Percentiles rank a stretch among this genome's conserved stretches.
Evolutionary conservation across 352 stramenopile genomes (phyloP).

Genomic region (Stramenopiles sp.): DNA sequence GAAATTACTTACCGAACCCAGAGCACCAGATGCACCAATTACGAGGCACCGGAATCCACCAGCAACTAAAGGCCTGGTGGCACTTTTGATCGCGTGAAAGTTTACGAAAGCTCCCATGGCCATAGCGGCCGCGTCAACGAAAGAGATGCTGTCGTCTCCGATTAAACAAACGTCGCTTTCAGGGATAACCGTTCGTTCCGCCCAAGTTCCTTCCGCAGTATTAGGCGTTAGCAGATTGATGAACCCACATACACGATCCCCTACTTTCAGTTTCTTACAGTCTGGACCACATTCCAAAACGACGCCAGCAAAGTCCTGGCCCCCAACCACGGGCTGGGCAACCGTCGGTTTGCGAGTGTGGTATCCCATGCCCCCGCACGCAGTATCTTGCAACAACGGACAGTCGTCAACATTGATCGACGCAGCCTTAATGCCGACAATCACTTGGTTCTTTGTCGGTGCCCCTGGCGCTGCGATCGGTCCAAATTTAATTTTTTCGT

Average conservation of each 20-base stretch:
- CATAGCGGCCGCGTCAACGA: not conserved
- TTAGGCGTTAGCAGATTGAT: not conserved
- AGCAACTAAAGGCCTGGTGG: not conserved
- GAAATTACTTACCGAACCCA: not conserved
- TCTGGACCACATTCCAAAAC: not conserved
- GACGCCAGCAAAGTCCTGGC: not conserved
- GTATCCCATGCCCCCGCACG: not conserved
- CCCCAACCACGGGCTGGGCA: not conserved
- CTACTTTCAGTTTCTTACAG: slow-evolving; percentile 3
- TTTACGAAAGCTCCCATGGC: not conserved
- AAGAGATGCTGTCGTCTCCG: not conserved
- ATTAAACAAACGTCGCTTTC: not conserved
- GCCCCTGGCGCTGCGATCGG: not conserved
- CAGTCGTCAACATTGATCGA: not conserved
- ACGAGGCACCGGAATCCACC: not conserved
- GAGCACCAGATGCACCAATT: not conserved
- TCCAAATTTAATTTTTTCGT: not conserved
- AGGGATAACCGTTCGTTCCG: not conserved
- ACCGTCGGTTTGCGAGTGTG: not conserved
- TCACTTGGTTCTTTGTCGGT: not conserved
- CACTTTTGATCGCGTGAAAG: not conserved
- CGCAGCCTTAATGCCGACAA: not conserved
- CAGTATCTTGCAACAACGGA: not conserved
- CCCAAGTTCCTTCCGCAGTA: not conserved
- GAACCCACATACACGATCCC: not conserved